Base-by-base conservation (phyloP, 352 stramenopile species). In the Elongisporangium anandrum region DNA sequence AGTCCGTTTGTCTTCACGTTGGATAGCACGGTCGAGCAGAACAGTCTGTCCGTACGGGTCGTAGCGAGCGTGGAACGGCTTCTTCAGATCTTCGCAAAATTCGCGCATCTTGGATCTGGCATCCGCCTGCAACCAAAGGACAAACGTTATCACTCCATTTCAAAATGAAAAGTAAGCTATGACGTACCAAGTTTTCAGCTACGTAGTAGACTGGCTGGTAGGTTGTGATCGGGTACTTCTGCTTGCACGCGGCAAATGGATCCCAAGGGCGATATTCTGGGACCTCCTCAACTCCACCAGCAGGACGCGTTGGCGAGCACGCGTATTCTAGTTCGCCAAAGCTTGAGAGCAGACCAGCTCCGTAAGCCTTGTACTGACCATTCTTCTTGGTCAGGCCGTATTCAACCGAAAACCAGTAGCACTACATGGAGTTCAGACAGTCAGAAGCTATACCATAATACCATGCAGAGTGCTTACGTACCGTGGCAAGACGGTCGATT, bases 401-500 rank as follows among this genome's bases (percentile, higher is more conserved):
- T 77, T 99, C 97, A 16, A 99, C 96, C 9, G 92, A 98, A 80
- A 98, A 97, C 97, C 97, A 99, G 80, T 99, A 99, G 79, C 94
- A 98, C 65, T 92, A 56, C 55, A 53, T 29, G 60, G 13, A 15
- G 3, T 53, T 49, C 23, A 57, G 7, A 4, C 10, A 55, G 9
- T 50, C 39, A 53, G 2, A 21, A 3, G 26, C 15, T 38, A 34
- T 19, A 57, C 7, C 4, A 6, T 7, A 8, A 49, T 24, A 23
- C 17, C 21, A 45, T 21, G 22, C 23, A 22, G n/a, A 45, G 9
- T 23, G 15, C 53, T 26, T 59, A 39, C 57, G 2, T 71, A 92
- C 82, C 63, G 91, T 96, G 0, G 97, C 96, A 20, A 99, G 80
- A 48, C 80, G 79, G 59, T 94, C 65, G 23, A 99, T 96, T 64